Evolutionary conservation across 495 filamentous ascomycete species (phyloP).

Genomic region (Aspergillus egyptiacus): DNA sequence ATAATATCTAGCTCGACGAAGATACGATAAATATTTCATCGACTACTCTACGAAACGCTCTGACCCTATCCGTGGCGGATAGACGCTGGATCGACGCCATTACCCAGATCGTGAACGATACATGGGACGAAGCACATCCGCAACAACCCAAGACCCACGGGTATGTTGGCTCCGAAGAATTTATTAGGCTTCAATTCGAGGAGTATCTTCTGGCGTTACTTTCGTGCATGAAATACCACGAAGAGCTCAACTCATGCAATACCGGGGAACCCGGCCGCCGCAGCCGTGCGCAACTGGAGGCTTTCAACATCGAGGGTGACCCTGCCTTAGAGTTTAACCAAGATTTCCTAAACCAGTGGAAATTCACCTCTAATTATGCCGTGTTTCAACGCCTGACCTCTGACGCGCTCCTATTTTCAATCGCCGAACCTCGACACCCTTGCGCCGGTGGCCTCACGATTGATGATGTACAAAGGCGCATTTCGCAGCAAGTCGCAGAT

Average conservation of each 20-base stretch:
- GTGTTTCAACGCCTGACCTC: slow-evolving; percentile 71
- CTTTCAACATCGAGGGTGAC: slow-evolving; percentile 64
- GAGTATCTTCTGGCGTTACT: slow-evolving; percentile 90
- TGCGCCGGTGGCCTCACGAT: slow-evolving; percentile 92
- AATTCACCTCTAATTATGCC: slow-evolving; percentile 78
- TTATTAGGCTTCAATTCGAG: slow-evolving; percentile 95
- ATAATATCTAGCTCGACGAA: slow-evolving; percentile 71
- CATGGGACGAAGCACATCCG: slow-evolving; percentile 91
- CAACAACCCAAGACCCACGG: slow-evolving; percentile 85
- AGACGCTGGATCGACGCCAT: slow-evolving; percentile 95
- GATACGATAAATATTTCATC: slow-evolving; percentile 78
- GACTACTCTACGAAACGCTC: slow-evolving; percentile 64
- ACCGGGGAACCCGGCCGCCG: slow-evolving; percentile 26
- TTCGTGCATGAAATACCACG: slow-evolving; percentile 82
- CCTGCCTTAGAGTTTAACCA: slow-evolving; percentile 72
- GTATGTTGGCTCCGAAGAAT: slow-evolving; percentile 95
- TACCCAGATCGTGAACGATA: slow-evolving; percentile 87
- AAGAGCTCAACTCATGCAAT: slow-evolving; percentile 50
- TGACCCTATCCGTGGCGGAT: slow-evolving; percentile 80
- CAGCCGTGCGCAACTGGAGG: slow-evolving; percentile 32
- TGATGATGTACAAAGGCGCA: slow-evolving; percentile 86
- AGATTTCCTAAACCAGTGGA: slow-evolving; percentile 72
- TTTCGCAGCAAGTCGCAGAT: slow-evolving; percentile 83
- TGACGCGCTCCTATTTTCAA: slow-evolving; percentile 86
- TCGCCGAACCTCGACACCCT: slow-evolving; percentile 88